Evolutionary conservation across 2,329 filamentous ascomycete genomes (phyloP), one percentile per base, ranked within the genome.

Genomic region (Phialocephala subalpina): DNA sequence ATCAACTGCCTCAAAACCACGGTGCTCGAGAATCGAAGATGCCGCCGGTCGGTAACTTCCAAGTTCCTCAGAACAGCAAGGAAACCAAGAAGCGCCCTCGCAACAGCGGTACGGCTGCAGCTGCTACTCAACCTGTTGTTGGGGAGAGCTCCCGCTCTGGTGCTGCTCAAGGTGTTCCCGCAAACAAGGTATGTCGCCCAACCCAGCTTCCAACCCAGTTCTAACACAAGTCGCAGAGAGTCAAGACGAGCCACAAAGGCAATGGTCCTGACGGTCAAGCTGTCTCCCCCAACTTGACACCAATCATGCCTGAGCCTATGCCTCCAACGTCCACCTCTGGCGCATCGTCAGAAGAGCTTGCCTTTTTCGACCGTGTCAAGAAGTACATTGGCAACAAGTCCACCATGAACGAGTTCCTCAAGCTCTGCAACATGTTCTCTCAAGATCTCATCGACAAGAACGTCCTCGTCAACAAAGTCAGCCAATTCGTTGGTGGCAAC

Each of bases 281-380:
- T 33, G 68, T 97, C 27, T 96, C 95, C 69, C 94, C 96, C 0
- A 97, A 93, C 0, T 82, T 99, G 56, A 94, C 95, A 0, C 96
- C 96, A 14, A 88, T 93, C 58, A 87, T 97, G 71, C 96, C 96
- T 1, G 92, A 95, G 76, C 94, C 96, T 1, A 86, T 98, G 36
- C 89, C 92, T 16, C 94, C 94, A 0, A 90, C 89, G 0, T 87
- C 90, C 9, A 88, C 90, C 0, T 83, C 90, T 9, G 89, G 89
- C n/a, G 92, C 93, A 0, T 92, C 87, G 27, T 86, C 90, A 62
- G 95, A 98, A 65, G 95, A 98, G 76, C 85, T 98, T 60, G 89
- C 89, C 1, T 98, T 98, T 80, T 99, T 99, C 73, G 96, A 99
- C 68, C 90, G 94, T 8, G 94, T 96, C 20, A 98, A 97, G 85